phyloP scores from a whole-genome alignment of 2,329 filamentous ascomycete genomes.

The Penicillium thymicola region DNA sequence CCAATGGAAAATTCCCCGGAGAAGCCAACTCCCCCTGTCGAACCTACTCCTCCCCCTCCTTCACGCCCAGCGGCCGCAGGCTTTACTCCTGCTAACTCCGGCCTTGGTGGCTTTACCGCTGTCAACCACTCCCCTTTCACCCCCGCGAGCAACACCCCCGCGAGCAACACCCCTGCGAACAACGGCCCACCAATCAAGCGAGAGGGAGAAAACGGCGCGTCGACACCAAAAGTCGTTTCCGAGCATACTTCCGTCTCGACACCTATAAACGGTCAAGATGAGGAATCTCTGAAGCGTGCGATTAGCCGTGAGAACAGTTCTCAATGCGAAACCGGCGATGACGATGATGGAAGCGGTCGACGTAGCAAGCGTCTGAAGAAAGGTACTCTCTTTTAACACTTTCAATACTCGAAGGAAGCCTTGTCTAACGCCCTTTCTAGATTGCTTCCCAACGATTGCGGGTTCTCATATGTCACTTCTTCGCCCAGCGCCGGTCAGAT shows the following conservation, averaged over 20 bases:
- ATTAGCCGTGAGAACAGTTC: constrained; percentile 57
- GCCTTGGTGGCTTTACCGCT: constrained; percentile 55
- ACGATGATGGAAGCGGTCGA: constrained; percentile 64
- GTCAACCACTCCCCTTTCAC: constrained; percentile 53
- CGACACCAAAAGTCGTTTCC: constrained; percentile 61
- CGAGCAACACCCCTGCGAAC: constrained; percentile 35
- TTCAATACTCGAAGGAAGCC: neutral
- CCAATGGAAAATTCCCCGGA: constrained; percentile 39
- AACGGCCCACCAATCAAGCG: constrained; percentile 45
- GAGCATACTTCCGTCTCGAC: constrained; percentile 61
- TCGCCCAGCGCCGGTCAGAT: constrained; percentile 67
- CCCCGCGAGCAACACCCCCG: constrained; percentile 34
- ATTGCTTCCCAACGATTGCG: constrained; percentile 70
- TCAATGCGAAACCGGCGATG: constrained; percentile 50
- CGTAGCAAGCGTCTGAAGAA: constrained; percentile 93
- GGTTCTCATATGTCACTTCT: constrained; percentile 97
- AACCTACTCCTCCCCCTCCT: constrained; percentile 36
- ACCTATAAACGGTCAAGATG: constrained; percentile 50
- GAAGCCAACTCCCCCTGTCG: constrained; percentile 35
- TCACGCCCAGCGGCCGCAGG: constrained; percentile 45
- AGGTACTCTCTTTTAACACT: constrained; percentile 48
- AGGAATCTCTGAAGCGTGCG: constrained; percentile 71
- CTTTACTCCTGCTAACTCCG: constrained; percentile 70
- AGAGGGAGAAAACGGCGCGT: constrained; percentile 55
- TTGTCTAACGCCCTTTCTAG: constrained; percentile 21